phyloP scores from a whole-genome alignment of 2,329 filamentous ascomycete genomes.

The Clonostachys solani region DNA sequence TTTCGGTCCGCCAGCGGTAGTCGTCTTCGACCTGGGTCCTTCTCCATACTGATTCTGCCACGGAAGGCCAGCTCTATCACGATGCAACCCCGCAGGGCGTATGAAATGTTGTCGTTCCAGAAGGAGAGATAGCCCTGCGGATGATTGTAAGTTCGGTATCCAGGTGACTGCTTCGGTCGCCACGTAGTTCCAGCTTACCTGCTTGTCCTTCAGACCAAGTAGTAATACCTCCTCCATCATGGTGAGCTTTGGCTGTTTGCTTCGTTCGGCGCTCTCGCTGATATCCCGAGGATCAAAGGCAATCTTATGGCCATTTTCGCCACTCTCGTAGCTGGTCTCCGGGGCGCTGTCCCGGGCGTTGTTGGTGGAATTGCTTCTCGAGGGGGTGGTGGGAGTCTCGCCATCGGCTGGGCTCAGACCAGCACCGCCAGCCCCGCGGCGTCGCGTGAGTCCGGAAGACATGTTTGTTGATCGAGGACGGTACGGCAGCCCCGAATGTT shows the following conservation, averaged over 20 bases:
- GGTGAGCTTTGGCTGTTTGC: constrained; percentile 96
- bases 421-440: constrained; percentile 65
- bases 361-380: constrained; percentile 52
- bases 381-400: constrained; percentile 51
- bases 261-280: constrained; percentile 91
- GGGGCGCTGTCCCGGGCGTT: constrained; percentile 51
- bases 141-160: background rate
- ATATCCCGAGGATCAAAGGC: constrained; percentile 97
- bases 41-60: constrained; percentile 97
- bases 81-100: constrained; percentile 94
- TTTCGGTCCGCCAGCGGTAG: constrained; percentile 90
- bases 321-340: constrained; percentile 83
- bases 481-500: background rate
- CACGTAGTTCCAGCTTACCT: constrained; percentile 53
- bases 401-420: constrained; percentile 58
- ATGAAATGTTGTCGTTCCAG: constrained; percentile 99
- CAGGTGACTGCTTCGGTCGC: background rate
- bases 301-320: constrained; percentile 98
- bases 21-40: constrained; percentile 84
- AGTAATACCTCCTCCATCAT: constrained; percentile 98
- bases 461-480: constrained; percentile 12
- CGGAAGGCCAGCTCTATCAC: constrained; percentile 96
- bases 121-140: constrained; percentile 94
- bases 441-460: constrained; percentile 51
- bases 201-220: constrained; percentile 96